Conservation (phyloP, 306 rosid genomes). For the Gastrolobium villosum region DNA sequence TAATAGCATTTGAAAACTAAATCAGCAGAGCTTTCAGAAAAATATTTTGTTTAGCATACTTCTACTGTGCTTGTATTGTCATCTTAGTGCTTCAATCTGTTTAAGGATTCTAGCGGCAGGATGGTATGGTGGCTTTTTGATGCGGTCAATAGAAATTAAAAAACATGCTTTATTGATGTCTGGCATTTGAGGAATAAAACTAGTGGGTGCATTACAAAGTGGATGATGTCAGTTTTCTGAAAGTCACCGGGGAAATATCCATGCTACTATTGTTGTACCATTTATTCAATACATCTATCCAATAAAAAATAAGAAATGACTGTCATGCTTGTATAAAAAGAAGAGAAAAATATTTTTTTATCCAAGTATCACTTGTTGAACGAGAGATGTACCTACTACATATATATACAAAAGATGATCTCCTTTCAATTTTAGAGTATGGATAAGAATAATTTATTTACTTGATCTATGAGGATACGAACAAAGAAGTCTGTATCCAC, state of each 20-base stretch:
- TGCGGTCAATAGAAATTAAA: not conserved
- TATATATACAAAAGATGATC: too few species aligned
- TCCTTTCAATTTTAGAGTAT: not conserved
- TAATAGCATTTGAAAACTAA: not conserved
- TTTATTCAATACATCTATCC: too few species aligned
- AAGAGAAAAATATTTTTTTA: too few species aligned
- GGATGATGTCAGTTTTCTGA: not conserved
- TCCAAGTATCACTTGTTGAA: too few species aligned
- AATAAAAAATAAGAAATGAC: too few species aligned
- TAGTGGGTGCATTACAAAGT: not conserved
- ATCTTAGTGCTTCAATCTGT: not conserved
- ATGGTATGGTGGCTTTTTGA: not conserved
- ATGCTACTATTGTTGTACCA: too few species aligned
- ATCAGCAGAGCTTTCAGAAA: not conserved
- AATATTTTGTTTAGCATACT: not conserved
- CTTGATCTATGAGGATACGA: not conserved
- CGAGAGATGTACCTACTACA: too few species aligned
- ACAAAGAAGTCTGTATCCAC: not conserved
- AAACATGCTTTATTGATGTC: not conserved
- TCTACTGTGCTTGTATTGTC: not conserved
- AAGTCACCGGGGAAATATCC: too few species aligned
- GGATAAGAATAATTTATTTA: not conserved
- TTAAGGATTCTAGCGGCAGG: not conserved
- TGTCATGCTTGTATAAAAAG: too few species aligned
- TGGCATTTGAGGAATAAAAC: constrained; percentile 11